Conservation (phyloP, 495 filamentous ascomycete species). For the Aspergillus diversus region DNA sequence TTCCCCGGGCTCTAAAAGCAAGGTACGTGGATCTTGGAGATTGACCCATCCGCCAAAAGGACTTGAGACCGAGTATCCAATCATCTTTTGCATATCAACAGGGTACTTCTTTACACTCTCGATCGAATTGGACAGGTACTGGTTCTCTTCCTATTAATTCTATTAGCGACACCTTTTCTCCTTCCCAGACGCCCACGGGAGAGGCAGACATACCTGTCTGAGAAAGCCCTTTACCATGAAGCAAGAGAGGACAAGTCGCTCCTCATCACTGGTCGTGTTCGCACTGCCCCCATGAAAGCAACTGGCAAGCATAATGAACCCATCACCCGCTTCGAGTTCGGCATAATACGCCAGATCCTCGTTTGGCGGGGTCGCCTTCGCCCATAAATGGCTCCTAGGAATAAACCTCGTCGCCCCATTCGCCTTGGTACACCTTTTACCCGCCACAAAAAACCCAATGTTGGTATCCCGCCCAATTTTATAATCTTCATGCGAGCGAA, state of each 20-base stretch:
- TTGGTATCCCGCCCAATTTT: conserved; percentile 30
- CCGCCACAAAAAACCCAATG: conserved; percentile 40
- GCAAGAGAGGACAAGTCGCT: conserved; percentile 29
- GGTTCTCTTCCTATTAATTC: conserved; percentile 26
- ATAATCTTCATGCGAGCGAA: conserved; percentile 22
- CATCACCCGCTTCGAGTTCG: conserved; percentile 41
- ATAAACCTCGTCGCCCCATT: conserved; percentile 52
- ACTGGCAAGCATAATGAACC: conserved; percentile 42
- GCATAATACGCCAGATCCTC: conserved; percentile 29
- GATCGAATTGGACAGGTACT: conserved; percentile 24
- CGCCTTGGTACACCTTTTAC: conserved; percentile 31
- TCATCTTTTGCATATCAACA: conserved; percentile 19
- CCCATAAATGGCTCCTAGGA: conserved; percentile 47
- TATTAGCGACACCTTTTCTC: too few species aligned
- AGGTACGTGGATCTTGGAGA: conserved; percentile 16
- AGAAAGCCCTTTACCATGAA: conserved; percentile 41
- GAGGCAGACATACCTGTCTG: conserved; percentile 13
- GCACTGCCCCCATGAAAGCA: conserved; percentile 40
- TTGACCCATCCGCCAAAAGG: conserved; percentile 25
- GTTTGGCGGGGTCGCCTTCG: conserved; percentile 18
- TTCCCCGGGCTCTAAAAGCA: too few species aligned
- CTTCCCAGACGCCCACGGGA: too few species aligned
- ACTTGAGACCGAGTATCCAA: conserved; percentile 25
- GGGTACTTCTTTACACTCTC: conserved; percentile 20
- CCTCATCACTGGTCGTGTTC: conserved; percentile 35